These are phyloP conservation scores for Schizonepeta tenuifolia DNA, from an alignment of 257 asterid species.

Conservation along the genomic window DNA sequence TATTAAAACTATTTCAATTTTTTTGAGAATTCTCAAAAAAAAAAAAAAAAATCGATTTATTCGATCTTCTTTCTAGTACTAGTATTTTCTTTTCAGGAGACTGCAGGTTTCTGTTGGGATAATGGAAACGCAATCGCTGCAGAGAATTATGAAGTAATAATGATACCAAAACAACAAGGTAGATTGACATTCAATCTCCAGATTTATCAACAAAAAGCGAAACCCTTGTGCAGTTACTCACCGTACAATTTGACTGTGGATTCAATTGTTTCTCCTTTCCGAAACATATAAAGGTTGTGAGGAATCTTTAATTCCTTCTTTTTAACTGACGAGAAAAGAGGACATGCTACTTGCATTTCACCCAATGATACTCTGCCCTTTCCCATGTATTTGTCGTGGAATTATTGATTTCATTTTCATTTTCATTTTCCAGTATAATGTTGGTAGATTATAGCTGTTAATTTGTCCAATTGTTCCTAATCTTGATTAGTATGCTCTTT, in stretches of 20 bases:
- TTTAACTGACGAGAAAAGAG: not conserved
- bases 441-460: not conserved
- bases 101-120: not conserved
- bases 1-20: too few species aligned
- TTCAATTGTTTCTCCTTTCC: not conserved
- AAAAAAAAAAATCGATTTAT: too few species aligned
- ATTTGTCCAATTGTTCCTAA: constrained; percentile 10
- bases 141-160: not conserved
- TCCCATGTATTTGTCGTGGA: constrained; percentile 33
- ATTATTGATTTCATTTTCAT: not conserved
- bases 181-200: constrained; percentile 11
- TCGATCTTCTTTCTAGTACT: not conserved
- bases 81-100: not conserved
- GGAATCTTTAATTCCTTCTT: constrained; percentile 9
- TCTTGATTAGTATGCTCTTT: not conserved
- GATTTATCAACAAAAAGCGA: not conserved
- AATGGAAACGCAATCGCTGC: not conserved
- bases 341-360: constrained; percentile 20
- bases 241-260: constrained; percentile 6
- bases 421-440: not conserved
- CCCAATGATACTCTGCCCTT: constrained; percentile 1
- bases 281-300: constrained; percentile 31
- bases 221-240: not conserved
- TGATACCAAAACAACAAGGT: constrained; percentile 28
- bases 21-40: too few species aligned